phyloP scores from a whole-genome alignment of 306 rosid genomes.

The Fagus crenata region DNA sequence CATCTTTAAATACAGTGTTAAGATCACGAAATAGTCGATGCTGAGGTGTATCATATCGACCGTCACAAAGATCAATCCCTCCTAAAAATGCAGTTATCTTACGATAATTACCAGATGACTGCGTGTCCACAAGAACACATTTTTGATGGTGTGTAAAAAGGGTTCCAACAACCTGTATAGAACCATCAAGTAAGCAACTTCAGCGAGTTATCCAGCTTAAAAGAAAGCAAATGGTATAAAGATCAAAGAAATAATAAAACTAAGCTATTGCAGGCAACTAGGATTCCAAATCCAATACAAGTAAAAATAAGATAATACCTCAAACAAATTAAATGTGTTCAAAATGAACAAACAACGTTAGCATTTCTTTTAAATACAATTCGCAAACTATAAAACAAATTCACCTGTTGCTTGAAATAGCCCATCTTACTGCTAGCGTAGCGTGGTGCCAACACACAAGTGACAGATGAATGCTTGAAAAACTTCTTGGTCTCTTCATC shows the following conservation, averaged over 20 bases:
- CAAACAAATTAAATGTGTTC: not conserved
- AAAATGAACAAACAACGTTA: not conserved
- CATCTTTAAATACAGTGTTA: slow-evolving; percentile 56
- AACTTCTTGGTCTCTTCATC: slow-evolving; percentile 84
- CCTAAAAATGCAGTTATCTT: slow-evolving; percentile 87
- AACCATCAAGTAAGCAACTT: slow-evolving; percentile 35
- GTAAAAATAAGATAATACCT: not conserved
- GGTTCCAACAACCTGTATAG: slow-evolving; percentile 73
- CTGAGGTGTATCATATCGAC: slow-evolving; percentile 97
- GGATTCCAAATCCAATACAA: not conserved
- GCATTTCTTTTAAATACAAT: too few species aligned
- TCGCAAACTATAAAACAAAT: slow-evolving; percentile 12
- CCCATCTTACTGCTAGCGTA: slow-evolving; percentile 78
- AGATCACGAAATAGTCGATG: slow-evolving; percentile 79
- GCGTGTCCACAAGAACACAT: slow-evolving; percentile 88
- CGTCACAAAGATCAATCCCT: slow-evolving; percentile 94
- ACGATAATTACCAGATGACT: slow-evolving; percentile 69
- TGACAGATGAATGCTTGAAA: slow-evolving; percentile 93
- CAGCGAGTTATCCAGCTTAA: slow-evolving; percentile 17
- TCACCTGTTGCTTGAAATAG: slow-evolving; percentile 70
- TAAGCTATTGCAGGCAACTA: not conserved
- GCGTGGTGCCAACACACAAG: slow-evolving; percentile 79
- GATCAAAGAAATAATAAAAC: not conserved
- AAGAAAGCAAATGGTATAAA: slow-evolving; percentile 9
- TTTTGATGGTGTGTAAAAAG: slow-evolving; percentile 96